Conservation (phyloP, 2,329 filamentous ascomycete genomes). For the Penicillium thymicola region DNA sequence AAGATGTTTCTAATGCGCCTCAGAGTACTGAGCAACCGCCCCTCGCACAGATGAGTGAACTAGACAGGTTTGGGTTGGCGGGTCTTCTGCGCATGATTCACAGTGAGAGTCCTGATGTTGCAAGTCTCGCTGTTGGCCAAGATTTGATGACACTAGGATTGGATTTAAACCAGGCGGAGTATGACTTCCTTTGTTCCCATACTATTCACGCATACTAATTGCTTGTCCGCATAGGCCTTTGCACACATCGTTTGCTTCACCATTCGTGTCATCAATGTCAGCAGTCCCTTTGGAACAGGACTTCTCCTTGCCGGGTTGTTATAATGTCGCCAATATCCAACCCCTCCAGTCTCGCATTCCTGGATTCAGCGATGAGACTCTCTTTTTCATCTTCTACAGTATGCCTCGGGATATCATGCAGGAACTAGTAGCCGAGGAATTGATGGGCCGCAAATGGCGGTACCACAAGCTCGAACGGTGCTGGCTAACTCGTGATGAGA, state of each 20-base stretch:
- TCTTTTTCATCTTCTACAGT: conserved; percentile 69
- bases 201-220: conserved; percentile 17
- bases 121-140: conserved; percentile 59
- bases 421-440: conserved; percentile 62
- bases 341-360: conserved; percentile 57
- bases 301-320: conserved; percentile 61
- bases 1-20: conserved; percentile 33
- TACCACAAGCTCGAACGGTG: conserved; percentile 53
- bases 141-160: conserved; percentile 62
- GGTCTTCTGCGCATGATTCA: conserved; percentile 59
- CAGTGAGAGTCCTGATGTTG: conserved; percentile 51
- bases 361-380: conserved; percentile 61
- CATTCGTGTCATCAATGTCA: conserved; percentile 57
- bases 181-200: conserved; percentile 26
- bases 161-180: conserved; percentile 62
- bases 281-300: conserved; percentile 61
- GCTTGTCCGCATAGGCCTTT: conserved; percentile 47
- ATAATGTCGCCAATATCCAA: conserved; percentile 65
- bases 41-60: conserved; percentile 57
- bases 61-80: conserved; percentile 58
- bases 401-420: conserved; percentile 64
- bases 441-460: conserved; percentile 54
- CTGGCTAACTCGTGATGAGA: conserved; percentile 51
- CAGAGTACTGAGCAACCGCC: conserved; percentile 40
- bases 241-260: conserved; percentile 61